Base-by-base conservation (phyloP, 1,284 basidiomycete genomes). In the Singerocomus inundabilis region DNA sequence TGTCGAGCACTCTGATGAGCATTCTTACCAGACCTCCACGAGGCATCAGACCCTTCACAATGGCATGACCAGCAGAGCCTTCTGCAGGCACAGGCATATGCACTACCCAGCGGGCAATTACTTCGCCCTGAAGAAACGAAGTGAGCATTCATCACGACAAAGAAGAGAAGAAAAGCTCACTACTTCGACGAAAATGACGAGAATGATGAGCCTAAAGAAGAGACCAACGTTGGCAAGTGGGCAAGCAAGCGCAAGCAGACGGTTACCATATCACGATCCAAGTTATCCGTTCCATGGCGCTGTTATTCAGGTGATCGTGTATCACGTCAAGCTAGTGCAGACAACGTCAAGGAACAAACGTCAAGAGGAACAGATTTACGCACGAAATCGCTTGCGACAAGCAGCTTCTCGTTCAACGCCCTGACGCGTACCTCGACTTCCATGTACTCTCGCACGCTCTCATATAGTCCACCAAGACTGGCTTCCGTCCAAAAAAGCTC, bases 401-500 rank as follows among this genome's bases (percentile, higher is more conserved):
- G 84, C 37, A 97, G 72, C 53, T 92, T 87, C 67, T 97, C 94
- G 63, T 97, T 97, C 57, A 98, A 71, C 18, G 88, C 90, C 64
- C 88, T 82, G 15, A 96, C 93, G 30, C 95, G 73, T 12, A 81
- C 83, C 36, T 85, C 85, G 46, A 97, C 93, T 71, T 98, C 94
- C 77, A 98, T 89, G 65, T 98, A 98, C 59, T 95, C 93, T 54
- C 93, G 75, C 43, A 96, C 93, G 0, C 94, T 93, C 63, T 95
- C 91, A 67, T 98, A 98, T 30, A 98, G 70, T 41, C 86, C 88
- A 63, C 91, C 88, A 61, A 97, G 71, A 56, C 86, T 92, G 11
- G 93, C 93, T 66, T 97, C 94, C 47, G 84, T 88, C 95, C 94
- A 98, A 70, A 98, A 98, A 41, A 98, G 72, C 64, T 96, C 93